Conservation (phyloP, 352 stramenopile species). For the Pythium phragmitis region DNA sequence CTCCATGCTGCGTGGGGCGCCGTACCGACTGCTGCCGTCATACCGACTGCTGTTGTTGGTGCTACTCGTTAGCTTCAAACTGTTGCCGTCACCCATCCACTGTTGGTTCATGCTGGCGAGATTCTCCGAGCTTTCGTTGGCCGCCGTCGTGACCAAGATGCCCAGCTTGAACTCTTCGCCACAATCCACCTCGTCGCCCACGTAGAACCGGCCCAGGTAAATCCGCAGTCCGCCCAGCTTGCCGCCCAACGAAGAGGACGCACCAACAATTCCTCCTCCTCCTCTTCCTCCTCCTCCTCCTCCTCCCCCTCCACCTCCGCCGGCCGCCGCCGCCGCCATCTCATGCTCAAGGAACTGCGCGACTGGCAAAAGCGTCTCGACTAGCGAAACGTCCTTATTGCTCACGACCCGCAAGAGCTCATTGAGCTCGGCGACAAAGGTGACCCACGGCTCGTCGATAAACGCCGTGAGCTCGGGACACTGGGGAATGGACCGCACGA, state of each 20-base stretch:
- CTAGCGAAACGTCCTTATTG: slow-evolving; percentile 46
- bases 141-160: slow-evolving; percentile 57
- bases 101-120: slow-evolving; percentile 25
- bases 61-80: too few relatives aligned
- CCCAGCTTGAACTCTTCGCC: slow-evolving; percentile 80
- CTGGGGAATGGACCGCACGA: slow-evolving; percentile 76
- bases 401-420: slow-evolving; percentile 69
- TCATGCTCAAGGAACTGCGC: slow-evolving; percentile 64
- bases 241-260: neutral
- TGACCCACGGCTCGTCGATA: slow-evolving; percentile 83
- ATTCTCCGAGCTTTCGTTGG: neutral
- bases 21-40: neutral
- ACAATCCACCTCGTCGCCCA: slow-evolving; percentile 59
- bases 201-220: slow-evolving; percentile 74
- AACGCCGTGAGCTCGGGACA: slow-evolving; percentile 80
- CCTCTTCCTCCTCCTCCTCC: too few relatives aligned
- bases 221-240: slow-evolving; percentile 66
- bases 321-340: slow-evolving; percentile 35
- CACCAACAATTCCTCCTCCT: slow-evolving; percentile 1
- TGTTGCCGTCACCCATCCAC: neutral
- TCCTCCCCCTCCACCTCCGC: too few relatives aligned
- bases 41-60: too few relatives aligned
- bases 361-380: slow-evolving; percentile 63
- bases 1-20: too few relatives aligned
- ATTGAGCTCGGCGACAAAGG: slow-evolving; percentile 83